Evolutionary conservation across 768 basidiomycete species (phyloP), one percentile per base, ranked within the genome.

Genomic region (Rhodotorula babjevae): DNA sequence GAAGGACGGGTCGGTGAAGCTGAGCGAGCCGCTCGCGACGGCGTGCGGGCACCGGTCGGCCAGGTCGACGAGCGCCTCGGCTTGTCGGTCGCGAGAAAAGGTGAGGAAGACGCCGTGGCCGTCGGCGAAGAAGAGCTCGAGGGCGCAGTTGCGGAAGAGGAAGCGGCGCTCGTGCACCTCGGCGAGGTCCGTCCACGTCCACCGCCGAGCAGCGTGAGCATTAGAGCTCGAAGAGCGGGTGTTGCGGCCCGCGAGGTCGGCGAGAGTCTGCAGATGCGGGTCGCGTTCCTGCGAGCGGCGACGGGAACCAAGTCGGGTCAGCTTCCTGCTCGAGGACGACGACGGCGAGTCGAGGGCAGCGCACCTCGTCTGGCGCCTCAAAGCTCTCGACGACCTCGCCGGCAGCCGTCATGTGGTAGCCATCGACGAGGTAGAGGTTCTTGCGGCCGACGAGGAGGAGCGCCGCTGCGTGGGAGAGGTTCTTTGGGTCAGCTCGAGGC

Each of bases 81-180:
- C 59, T 91, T 85, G 61, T 86, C 86, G 72, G 85, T 82, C 77
- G 87, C 87, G 70, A 87, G 87, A 81, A 80, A 96, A 94, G 4
- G 93, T 90, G 44, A 92, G 84, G 31, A 97, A 83, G 58, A 96
- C 83, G 25, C 91, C 93, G 14, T 91, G 87, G 76, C 91, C 92
- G 77, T 97, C 94, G 77, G 87, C 89, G 84, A 96, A 92, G 82
- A 94, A 95, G 18, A 97, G 85, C 80, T 97, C 94, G 25, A 96
- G 83, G 0, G 55, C 65, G 46, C 50, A 46, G 36, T 67, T 46
- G n/a, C 92, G 87, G 81, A 97, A 95, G 29, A 96, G 82, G 82
- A 92, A 95, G 1, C 87, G 87, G 67, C 91, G 87, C 80, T 91
- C 88, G 67, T 90, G 89, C 78, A 86, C 90, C 25, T 87, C 87